These are phyloP conservation scores for Cladobotryum mycophilum DNA, from an alignment of 2,329 filamentous ascomycete species.

Conservation along the genomic window DNA sequence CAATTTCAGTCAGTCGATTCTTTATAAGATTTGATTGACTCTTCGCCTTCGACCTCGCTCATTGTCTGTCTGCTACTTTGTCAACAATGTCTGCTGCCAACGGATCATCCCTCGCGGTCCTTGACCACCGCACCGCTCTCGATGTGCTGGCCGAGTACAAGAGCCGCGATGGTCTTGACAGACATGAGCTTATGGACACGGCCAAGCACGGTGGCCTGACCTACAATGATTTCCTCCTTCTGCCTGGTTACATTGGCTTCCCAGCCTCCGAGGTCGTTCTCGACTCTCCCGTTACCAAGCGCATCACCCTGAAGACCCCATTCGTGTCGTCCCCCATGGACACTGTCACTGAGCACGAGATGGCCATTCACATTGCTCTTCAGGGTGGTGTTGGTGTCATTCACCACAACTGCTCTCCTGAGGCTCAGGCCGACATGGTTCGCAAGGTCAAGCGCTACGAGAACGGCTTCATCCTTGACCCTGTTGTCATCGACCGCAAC, in stretches of 20 bases:
- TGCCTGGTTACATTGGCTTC: conserved; percentile 98
- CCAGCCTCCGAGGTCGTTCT: conserved; percentile 81
- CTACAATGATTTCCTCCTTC: conserved; percentile 96
- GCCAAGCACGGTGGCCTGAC: conserved; percentile 88
- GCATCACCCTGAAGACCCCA: conserved; percentile 91
- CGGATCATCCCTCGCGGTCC: conserved; percentile 50
- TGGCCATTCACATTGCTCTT: conserved; percentile 96
- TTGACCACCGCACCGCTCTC: conserved; percentile 70
- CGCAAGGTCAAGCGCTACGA: conserved; percentile 98
- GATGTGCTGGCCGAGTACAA: conserved; percentile 78
- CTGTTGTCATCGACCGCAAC: conserved; percentile 79
- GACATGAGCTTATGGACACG: conserved; percentile 83
- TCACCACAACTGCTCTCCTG: conserved; percentile 98
- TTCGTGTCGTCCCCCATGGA: conserved; percentile 99
- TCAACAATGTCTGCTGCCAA: conserved; percentile 60
- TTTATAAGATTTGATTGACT: conserved; percentile 26
- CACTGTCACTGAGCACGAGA: conserved; percentile 97
- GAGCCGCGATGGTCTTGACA: conserved; percentile 76
- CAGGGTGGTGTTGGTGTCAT: conserved; percentile 89
- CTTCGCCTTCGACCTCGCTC: conserved; percentile 37
- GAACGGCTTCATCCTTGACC: conserved; percentile 97
- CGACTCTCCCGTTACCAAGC: conserved; percentile 89
- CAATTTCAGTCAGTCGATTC: conserved; percentile 31
- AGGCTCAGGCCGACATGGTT: conserved; percentile 97
- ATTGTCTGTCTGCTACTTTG: conserved; percentile 18